Evolutionary conservation across 1,284 basidiomycete genomes (phyloP), one percentile per base, ranked within the genome.

Genomic region (Fomitopsis pinicola): DNA sequence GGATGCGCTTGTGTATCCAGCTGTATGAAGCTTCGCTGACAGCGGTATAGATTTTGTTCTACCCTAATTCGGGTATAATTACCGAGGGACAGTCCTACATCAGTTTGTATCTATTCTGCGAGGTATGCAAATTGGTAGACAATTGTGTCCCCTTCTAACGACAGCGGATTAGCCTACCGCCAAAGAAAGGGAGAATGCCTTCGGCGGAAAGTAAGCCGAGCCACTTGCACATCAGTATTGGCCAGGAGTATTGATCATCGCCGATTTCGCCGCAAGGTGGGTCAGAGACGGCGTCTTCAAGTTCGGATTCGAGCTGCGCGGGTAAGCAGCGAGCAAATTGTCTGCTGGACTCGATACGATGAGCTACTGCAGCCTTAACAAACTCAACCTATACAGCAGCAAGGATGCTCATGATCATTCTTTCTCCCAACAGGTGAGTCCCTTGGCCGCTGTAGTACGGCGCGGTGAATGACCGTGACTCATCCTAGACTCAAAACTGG

Each of bases 331-430:
- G 2, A 3, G 60, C 2, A 12, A n/a, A 12, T 5, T 14, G n/a
- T 42, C n/a, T 52, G 46, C 59, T 64, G 22, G 40, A 17, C 15
- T 59, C 22, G 58, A 22, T 53, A 12, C 30, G n/a, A 33, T 52
- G 19, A 2, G 1, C 36, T 46, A 10, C 48, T 54, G 26, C 64
- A 89, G 85, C 64, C 42, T 82, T 19, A 75, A 76, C 30, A 87
- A 83, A 69, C 78, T 76, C 3, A 73, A 81, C 5, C 72, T 79
- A 19, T 89, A 84, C 67, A 85, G 83, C 62, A 73, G 78, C 53
- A 94, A 93, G 71, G 93, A 95, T 70, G 93, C 93, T 0, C 82
- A 86, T 57, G 90, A 94, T 65, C 93, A 94, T 71, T 86, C 88
- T 1, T 95, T 94, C 66, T 92, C 89, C 12, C 86, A 85, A 72